phyloP scores from a whole-genome alignment of 495 filamentous ascomycete genomes.

The Daldinia loculata region DNA sequence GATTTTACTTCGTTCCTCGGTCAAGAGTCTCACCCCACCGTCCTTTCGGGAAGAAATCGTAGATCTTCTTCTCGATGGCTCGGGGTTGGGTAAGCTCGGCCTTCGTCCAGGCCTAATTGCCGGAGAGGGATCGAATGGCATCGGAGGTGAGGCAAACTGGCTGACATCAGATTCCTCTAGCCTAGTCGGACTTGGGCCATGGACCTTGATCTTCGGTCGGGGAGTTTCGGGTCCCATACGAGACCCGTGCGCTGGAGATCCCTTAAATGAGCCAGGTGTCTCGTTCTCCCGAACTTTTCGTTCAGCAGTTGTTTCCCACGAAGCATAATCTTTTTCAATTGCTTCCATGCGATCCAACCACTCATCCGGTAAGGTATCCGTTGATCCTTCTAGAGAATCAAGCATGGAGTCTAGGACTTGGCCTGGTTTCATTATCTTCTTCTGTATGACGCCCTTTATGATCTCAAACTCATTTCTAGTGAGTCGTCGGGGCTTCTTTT shows the following conservation, averaged over 20 bases:
- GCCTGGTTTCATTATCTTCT: conserved; percentile 75
- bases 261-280: conserved; percentile 25
- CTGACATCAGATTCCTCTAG: conserved; percentile 15
- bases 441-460: conserved; percentile 69
- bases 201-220: conserved; percentile 31
- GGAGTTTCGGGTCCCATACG: conserved; percentile 27
- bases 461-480: conserved; percentile 66
- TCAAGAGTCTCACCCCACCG: background rate
- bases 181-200: conserved; percentile 35
- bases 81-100: conserved; percentile 7
- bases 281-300: conserved; percentile 50
- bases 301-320: conserved; percentile 69
- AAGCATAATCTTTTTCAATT: conserved; percentile 79
- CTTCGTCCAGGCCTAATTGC: conserved; percentile 3
- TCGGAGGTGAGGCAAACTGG: conserved; percentile 36
- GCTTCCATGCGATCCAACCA: conserved; percentile 89
- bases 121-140: conserved; percentile 25
- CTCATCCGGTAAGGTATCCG: conserved; percentile 81
- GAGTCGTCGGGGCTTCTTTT: conserved; percentile 32
- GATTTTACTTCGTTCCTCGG: conserved; percentile 1
- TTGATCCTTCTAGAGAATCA: conserved; percentile 80
- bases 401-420: conserved; percentile 81
- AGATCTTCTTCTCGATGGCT: conserved; percentile 20
- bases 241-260: conserved; percentile 4
- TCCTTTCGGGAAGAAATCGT: background rate